phyloP scores from a whole-genome alignment of 371 early-diverging fungal species.

The Capniomyces stellatus region DNA sequence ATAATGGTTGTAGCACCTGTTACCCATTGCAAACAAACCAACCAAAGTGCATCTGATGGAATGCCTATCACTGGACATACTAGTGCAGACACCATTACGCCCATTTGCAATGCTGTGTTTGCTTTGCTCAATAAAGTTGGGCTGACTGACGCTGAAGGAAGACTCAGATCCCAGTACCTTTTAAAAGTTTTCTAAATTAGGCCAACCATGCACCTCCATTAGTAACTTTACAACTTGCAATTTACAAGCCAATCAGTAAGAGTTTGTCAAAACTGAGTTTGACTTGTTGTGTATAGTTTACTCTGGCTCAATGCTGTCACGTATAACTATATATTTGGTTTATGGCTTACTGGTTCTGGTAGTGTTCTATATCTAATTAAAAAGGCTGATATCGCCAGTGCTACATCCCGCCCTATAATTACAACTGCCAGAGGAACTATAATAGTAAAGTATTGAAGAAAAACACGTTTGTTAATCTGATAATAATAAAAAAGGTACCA shows the following conservation, averaged over 20 bases:
- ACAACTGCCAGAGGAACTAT: slow-evolving; percentile 55
- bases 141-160: slow-evolving; percentile 78
- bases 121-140: slow-evolving; percentile 78
- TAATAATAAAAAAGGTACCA: too few relatives aligned
- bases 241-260: too few relatives aligned
- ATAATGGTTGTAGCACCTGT: slow-evolving; percentile 67
- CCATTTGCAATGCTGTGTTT: slow-evolving; percentile 80
- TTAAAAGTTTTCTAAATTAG: slow-evolving; percentile 39
- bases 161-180: slow-evolving; percentile 75
- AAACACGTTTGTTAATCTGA: neutral
- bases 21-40: slow-evolving; percentile 26
- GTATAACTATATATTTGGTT: too few relatives aligned
- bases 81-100: slow-evolving; percentile 58
- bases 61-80: slow-evolving; percentile 42
- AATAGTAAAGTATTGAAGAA: neutral
- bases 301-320: too few relatives aligned
- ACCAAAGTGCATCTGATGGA: slow-evolving; percentile 7
- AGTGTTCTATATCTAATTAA: slow-evolving; percentile 75
- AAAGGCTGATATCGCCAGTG: slow-evolving; percentile 55
- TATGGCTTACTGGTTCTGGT: slow-evolving; percentile 70
- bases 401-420: slow-evolving; percentile 76
- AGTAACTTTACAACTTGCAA: too few relatives aligned
- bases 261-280: too few relatives aligned
- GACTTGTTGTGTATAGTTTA: too few relatives aligned
- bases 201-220: too few relatives aligned